Evolutionary conservation across 257 asterid species (phyloP).

Genomic region (Petunia axillaris): DNA sequence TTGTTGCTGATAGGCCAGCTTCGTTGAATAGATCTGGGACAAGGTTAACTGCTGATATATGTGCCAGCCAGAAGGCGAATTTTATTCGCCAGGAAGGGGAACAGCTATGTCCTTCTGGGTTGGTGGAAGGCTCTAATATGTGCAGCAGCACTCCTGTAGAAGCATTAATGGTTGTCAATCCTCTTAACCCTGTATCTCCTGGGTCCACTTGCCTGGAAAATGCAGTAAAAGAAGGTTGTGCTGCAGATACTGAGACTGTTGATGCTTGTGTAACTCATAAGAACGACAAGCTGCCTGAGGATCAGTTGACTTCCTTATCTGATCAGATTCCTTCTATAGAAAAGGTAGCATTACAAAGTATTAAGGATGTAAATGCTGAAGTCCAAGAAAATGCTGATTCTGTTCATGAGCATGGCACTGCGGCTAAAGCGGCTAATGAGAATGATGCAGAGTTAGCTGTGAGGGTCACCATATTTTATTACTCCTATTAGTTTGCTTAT

Average conservation of each 20-base stretch:
- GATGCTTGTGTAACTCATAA: conserved; percentile 28
- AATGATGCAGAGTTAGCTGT: conserved; percentile 64
- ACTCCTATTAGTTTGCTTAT: conserved; percentile 2
- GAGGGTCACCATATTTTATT: conserved; percentile 30
- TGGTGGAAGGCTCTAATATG: conserved; percentile 39
- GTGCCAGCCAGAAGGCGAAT: conserved; percentile 34
- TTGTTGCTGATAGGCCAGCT: conserved; percentile 41
- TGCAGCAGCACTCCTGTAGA: conserved; percentile 29
- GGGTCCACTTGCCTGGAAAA: conserved; percentile 28
- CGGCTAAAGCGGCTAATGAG: conserved; percentile 47
- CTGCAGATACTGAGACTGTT: conserved; percentile 39
- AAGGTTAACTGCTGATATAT: conserved; percentile 34
- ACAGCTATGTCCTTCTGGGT: conserved; percentile 34
- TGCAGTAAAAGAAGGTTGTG: conserved; percentile 38
- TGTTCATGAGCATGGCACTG: conserved; percentile 36
- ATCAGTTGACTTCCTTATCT: conserved; percentile 61
- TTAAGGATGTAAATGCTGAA: conserved; percentile 64
- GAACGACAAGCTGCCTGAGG: conserved; percentile 42
- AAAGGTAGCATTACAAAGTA: conserved; percentile 58
- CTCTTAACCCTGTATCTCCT: conserved; percentile 36
- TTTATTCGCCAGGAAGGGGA: conserved; percentile 40
- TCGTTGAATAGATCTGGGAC: conserved; percentile 38
- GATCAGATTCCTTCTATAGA: conserved; percentile 69
- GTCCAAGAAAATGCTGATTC: conserved; percentile 47
- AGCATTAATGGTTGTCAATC: conserved; percentile 30